Evolutionary conservation across 192 early-diverging fungal genomes (phyloP).

Genomic region (Physocladia obscura): DNA sequence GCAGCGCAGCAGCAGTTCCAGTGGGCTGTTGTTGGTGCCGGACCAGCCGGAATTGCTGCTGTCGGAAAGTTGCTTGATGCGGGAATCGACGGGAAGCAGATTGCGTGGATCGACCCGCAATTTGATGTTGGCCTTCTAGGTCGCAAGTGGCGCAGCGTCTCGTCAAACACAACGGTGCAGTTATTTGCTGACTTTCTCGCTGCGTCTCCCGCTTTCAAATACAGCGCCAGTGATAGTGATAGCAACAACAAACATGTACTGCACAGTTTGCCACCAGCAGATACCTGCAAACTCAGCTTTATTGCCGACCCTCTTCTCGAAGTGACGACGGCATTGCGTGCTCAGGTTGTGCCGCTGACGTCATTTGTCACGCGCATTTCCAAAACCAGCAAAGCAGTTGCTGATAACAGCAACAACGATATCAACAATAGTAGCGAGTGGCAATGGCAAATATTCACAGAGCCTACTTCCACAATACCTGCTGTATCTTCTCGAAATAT

Average conservation of each 20-base stretch:
- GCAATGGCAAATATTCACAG: neutral
- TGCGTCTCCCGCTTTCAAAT: conserved; percentile 16
- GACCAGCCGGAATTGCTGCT: conserved; percentile 20
- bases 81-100: neutral
- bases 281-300: neutral
- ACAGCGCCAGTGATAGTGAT: neutral
- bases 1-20: no score
- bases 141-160: conserved; percentile 16
- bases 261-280: neutral
- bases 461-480: neutral
- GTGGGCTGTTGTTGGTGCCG: conserved; percentile 20
- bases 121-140: conserved; percentile 19
- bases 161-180: conserved; percentile 13
- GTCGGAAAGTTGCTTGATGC: conserved; percentile 23
- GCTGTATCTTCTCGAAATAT: no score
- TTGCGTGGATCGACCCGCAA: conserved; percentile 13
- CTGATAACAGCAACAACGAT: neutral
- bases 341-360: neutral
- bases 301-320: neutral
- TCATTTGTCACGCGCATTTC: neutral
- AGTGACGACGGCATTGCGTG: neutral
- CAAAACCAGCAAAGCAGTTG: neutral
- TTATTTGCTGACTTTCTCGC: conserved; percentile 15
- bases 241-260: neutral
- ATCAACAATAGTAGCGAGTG: no score